These are phyloP conservation scores for Parietichytrium sp. DNA, from an alignment of 108 stramenopile genomes.

Conservation along the genomic window DNA sequence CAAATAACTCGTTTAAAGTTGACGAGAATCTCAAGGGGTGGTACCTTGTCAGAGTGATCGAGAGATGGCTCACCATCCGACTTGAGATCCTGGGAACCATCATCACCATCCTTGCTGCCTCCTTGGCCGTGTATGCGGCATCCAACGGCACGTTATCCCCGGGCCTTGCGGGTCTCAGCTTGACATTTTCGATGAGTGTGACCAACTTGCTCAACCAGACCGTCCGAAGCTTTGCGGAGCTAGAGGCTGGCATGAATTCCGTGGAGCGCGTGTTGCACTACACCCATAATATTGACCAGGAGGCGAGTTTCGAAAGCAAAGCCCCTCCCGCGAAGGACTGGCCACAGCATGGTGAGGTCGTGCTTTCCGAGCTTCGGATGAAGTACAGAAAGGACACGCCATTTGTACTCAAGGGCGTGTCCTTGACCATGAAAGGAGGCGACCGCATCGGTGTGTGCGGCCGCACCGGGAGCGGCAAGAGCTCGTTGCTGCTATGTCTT, in stretches of 20 bases:
- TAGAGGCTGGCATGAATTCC: conserved; percentile 45
- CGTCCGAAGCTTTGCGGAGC: background rate
- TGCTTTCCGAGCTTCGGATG: conserved; percentile 67
- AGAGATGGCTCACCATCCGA: conserved; percentile 72
- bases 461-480: conserved; percentile 75
- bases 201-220: conserved; percentile 40
- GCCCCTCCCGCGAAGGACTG: conserved; percentile 54
- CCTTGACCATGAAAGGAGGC: conserved; percentile 73
- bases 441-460: conserved; percentile 83
- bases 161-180: conserved; percentile 74
- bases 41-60: conserved; percentile 67
- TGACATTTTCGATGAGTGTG: conserved; percentile 47
- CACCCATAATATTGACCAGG: conserved; percentile 43
- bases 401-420: conserved; percentile 78
- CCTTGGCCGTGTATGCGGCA: conserved; percentile 58
- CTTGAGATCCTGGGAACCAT: conserved; percentile 73
- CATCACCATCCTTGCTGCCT: conserved; percentile 68
- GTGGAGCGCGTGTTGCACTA: conserved; percentile 44
- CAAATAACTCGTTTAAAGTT: conserved; percentile 64
- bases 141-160: conserved; percentile 57
- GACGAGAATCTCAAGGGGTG: conserved; percentile 66
- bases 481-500: conserved; percentile 71
- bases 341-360: conserved; percentile 74
- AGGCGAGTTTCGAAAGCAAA: background rate
- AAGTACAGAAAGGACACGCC: conserved; percentile 78